Percentiles rank a stretch among this genome's conserved stretches.
Conservation (phyloP, 805 yeast genomes). For the Scheffersomyces stipitis region DNA sequence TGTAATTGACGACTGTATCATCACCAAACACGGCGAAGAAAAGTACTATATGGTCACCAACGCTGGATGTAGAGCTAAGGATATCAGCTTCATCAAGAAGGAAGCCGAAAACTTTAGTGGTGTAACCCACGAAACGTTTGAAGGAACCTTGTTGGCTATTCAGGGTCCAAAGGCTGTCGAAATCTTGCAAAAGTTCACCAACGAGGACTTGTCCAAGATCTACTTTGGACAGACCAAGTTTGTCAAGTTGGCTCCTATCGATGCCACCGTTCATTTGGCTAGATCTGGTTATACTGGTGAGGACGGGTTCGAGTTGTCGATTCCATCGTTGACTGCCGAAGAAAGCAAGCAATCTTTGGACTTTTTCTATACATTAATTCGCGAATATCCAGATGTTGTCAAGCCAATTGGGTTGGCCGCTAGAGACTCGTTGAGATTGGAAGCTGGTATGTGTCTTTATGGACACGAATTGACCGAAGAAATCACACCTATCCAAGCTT, state of each 20-base stretch:
- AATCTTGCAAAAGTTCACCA: constrained; percentile 63
- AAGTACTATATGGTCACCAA: constrained; percentile 88
- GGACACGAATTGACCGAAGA: constrained; percentile 86
- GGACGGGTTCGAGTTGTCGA: constrained; percentile 93
- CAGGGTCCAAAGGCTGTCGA: constrained; percentile 90
- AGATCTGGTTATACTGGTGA: constrained; percentile 98
- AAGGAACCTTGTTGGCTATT: constrained; percentile 78
- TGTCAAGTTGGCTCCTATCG: constrained; percentile 41
- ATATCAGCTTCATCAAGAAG: constrained; percentile 57
- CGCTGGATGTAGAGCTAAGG: constrained; percentile 91
- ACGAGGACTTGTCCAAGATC: constrained; percentile 55
- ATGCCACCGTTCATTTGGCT: constrained; percentile 67
- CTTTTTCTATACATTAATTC: constrained; percentile 61
- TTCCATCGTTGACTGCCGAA: constrained; percentile 49
- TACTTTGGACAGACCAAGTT: constrained; percentile 72
- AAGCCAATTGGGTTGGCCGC: constrained; percentile 97
- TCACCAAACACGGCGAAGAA: constrained; percentile 78
- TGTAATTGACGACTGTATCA: constrained; percentile 89
- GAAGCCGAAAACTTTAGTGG: constrained; percentile 45
- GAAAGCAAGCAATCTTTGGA: constrained; percentile 48
- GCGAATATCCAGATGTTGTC: constrained; percentile 52
- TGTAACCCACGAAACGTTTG: constrained; percentile 48
- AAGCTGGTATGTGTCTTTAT: constrained; percentile 98
- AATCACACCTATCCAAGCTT: constrained; percentile 85
- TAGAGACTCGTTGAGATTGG: constrained; percentile 89